Conservation (phyloP, 345 rosid species). For the Salix arbutifolia region DNA sequence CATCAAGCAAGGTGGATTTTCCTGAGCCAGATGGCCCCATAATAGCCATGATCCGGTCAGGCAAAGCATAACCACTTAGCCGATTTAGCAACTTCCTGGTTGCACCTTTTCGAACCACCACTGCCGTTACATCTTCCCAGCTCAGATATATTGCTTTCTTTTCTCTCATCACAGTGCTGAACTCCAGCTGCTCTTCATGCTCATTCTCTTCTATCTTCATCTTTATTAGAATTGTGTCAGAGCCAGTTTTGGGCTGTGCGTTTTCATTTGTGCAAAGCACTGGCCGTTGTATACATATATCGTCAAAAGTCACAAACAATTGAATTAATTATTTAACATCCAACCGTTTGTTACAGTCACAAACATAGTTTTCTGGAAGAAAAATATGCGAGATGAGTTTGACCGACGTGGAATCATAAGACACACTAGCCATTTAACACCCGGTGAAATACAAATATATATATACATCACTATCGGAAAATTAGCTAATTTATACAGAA, state of each 20-base stretch:
- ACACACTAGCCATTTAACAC: no score
- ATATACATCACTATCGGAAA: no score
- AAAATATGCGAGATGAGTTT: no score
- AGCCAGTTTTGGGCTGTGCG: not conserved
- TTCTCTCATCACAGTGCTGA: not conserved
- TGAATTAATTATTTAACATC: no score
- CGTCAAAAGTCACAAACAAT: no score
- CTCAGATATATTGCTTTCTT: not conserved
- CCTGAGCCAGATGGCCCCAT: constrained; percentile 33
- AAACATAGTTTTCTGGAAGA: no score
- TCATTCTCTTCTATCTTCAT: not conserved
- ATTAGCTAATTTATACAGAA: no score
- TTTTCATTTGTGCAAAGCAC: not conserved
- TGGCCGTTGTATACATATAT: not conserved
- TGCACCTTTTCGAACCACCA: not conserved
- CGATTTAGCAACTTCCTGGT: constrained; percentile 7
- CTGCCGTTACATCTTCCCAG: constrained; percentile 12
- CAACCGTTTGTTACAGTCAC: no score
- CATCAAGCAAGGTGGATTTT: constrained; percentile 25
- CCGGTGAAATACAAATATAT: no score
- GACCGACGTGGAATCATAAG: no score
- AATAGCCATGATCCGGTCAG: constrained; percentile 16
- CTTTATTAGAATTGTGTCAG: not conserved
- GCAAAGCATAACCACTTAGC: constrained; percentile 10
- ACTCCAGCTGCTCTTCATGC: not conserved